These are phyloP conservation scores for Monotropa hypopitys DNA, from an alignment of 179 eudicot species.

Conservation along the genomic window DNA sequence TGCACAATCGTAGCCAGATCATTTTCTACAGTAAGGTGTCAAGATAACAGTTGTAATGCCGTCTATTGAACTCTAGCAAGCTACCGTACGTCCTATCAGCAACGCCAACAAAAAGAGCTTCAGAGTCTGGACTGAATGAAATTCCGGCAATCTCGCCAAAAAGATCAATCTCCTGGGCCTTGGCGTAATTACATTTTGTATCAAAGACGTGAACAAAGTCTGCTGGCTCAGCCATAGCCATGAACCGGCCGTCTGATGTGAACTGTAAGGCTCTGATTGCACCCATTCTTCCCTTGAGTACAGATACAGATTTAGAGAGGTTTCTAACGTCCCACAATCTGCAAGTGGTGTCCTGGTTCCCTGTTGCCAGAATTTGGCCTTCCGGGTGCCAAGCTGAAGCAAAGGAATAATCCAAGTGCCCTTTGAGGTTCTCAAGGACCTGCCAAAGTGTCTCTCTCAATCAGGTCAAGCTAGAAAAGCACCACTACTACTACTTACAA, in stretches of 20 bases:
- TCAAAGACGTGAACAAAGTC: slow-evolving; percentile 83
- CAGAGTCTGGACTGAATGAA: slow-evolving; percentile 85
- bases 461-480: background rate
- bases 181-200: slow-evolving; percentile 31
- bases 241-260: slow-evolving; percentile 59
- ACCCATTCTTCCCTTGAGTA: slow-evolving; percentile 80
- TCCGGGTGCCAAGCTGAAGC: slow-evolving; percentile 94
- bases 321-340: slow-evolving; percentile 86
- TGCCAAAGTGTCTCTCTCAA: slow-evolving; percentile 1
- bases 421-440: slow-evolving; percentile 43
- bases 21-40: slow-evolving; percentile 32
- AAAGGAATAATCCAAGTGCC: slow-evolving; percentile 78
- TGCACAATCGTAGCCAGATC: background rate
- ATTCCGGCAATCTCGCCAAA: slow-evolving; percentile 91
- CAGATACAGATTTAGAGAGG: slow-evolving; percentile 38
- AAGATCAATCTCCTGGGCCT: slow-evolving; percentile 70
- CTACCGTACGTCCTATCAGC: slow-evolving; percentile 85
- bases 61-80: slow-evolving; percentile 60
- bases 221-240: slow-evolving; percentile 99
- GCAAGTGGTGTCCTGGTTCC: slow-evolving; percentile 92
- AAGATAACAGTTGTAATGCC: slow-evolving; percentile 30
- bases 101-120: slow-evolving; percentile 78
- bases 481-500: background rate
- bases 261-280: slow-evolving; percentile 74
- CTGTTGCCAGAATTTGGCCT: slow-evolving; percentile 69